Percentiles rank a stretch among this genome's conserved stretches.
These are phyloP conservation scores for Puccinia polysora DNA, from an alignment of 1,284 basidiomycete genomes.

Conservation along the genomic window DNA sequence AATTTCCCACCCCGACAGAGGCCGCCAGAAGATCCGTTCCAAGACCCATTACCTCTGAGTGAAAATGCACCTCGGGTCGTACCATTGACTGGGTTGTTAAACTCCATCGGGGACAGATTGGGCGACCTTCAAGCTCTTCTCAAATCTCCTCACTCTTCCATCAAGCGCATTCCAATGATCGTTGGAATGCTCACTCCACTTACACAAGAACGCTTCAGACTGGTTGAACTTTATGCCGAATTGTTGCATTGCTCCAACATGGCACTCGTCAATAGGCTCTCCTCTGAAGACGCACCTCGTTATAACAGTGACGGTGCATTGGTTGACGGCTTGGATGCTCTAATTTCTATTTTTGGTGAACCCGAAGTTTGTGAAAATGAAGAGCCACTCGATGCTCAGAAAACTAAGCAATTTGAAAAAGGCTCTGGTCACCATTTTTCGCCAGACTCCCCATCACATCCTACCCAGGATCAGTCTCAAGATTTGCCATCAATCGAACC, in stretches of 20 bases:
- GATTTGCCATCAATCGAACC: too few relatives aligned
- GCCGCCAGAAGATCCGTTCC: constrained; percentile 52
- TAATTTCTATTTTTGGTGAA: constrained; percentile 71
- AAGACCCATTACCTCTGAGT: constrained; percentile 44
- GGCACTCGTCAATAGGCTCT: constrained; percentile 79
- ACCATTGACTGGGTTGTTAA: constrained; percentile 62
- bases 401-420: too few relatives aligned
- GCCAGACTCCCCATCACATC: too few relatives aligned
- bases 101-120: constrained; percentile 25
- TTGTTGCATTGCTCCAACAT: constrained; percentile 97
- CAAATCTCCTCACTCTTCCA: constrained; percentile 14
- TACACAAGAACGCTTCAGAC: constrained; percentile 92
- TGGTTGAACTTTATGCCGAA: constrained; percentile 95
- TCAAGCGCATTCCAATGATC: constrained; percentile 44
- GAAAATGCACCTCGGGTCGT: constrained; percentile 57
- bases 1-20: constrained; percentile 79
- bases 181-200: constrained; percentile 67
- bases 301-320: constrained; percentile 75
- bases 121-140: constrained; percentile 30
- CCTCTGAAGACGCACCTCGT: constrained; percentile 58
- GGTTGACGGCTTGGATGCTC: constrained; percentile 70
- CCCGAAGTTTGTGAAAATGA: neutral
- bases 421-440: too few relatives aligned
- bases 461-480: too few relatives aligned
- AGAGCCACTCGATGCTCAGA: too few relatives aligned